Conservation (phyloP, 441 rosid genomes). For the Eutrema salsugineum region DNA sequence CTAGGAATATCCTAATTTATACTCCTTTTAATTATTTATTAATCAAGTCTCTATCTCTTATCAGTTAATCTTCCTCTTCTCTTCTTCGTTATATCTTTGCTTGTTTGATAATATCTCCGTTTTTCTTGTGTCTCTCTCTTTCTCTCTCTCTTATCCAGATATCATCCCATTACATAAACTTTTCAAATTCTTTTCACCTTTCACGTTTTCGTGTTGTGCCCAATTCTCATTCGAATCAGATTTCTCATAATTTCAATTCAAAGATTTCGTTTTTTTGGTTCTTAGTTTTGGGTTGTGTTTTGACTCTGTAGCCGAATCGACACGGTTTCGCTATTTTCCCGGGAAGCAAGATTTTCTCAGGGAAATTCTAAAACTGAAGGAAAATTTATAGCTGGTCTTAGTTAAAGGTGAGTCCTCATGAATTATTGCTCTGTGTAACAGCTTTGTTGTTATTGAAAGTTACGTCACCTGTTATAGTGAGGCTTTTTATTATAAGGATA, state of each 20-base stretch:
- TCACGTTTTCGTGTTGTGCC: constrained; percentile 12
- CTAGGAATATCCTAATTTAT: neutral
- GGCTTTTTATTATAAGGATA: no score
- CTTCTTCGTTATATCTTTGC: neutral
- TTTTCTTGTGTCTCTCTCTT: constrained; percentile 6
- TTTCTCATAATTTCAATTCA: neutral
- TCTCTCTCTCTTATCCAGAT: constrained; percentile 18
- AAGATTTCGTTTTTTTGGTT: neutral
- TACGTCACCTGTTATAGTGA: constrained; percentile 1
- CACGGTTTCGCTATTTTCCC: neutral
- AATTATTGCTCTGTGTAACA: neutral
- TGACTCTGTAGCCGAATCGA: constrained; percentile 4
- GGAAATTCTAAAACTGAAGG: neutral
- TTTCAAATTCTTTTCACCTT: constrained; percentile 2
- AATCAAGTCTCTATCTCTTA: constrained; percentile 1
- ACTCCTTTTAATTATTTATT: neutral
- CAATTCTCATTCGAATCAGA: constrained; percentile 8
- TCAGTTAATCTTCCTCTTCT: neutral
- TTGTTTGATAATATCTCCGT: constrained; percentile 10
- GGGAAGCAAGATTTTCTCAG: neutral
- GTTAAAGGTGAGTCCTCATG: constrained; percentile 24
- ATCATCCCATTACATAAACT: neutral
- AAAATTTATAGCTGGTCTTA: neutral
- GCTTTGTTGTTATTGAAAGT: constrained; percentile 1
- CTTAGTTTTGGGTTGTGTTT: neutral